Conservation (phyloP, 345 rosid genomes). For the Populus alba region DNA sequence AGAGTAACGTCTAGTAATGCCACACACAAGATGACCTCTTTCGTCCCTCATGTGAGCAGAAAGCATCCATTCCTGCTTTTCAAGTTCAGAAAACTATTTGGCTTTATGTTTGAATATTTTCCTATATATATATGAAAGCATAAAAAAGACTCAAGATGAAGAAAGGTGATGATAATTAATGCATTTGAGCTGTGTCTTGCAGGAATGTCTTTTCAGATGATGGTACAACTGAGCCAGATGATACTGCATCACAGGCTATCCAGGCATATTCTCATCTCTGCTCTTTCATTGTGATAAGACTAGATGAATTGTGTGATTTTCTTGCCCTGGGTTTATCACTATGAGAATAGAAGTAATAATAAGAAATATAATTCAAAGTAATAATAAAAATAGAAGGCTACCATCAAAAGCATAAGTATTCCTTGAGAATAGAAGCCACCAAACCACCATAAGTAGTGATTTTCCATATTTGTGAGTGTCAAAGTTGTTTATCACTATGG, state of each 20-base stretch:
- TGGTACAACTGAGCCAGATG: slow-evolving; percentile 63
- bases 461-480: not conserved
- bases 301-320: not conserved
- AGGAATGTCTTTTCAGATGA: slow-evolving; percentile 90
- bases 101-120: not conserved
- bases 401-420: not conserved
- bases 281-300: not conserved
- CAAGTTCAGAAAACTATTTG: not conserved
- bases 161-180: not conserved
- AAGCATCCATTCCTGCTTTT: not conserved
- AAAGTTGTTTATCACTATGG: not conserved
- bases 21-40: not conserved
- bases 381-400: too few relatives aligned
- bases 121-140: too few relatives aligned
- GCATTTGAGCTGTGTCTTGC: slow-evolving; percentile 18
- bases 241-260: slow-evolving; percentile 52
- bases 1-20: not conserved
- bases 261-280: slow-evolving; percentile 54
- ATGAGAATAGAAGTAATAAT: too few relatives aligned
- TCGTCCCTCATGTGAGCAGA: not conserved
- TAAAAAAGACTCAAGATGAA: too few relatives aligned
- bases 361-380: too few relatives aligned
- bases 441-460: not conserved
- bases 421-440: not conserved
- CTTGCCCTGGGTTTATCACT: not conserved